Conservation (phyloP, 2,329 filamentous ascomycete species). For the Trichoderma aggressivum region DNA sequence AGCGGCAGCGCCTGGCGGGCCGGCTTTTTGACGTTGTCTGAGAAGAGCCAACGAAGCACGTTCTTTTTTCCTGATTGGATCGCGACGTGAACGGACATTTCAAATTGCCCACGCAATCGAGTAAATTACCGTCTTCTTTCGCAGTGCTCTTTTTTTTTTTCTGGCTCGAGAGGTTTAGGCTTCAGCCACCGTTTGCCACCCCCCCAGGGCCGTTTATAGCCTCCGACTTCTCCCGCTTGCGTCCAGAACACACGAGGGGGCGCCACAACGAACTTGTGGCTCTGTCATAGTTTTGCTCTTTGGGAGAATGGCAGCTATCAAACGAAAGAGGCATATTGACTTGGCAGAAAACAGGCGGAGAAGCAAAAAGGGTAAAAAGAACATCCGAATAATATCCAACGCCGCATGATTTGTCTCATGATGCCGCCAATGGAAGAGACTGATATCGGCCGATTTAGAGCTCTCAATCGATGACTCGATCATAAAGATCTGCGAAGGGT, state of each 20-base stretch:
- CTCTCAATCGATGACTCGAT: background rate
- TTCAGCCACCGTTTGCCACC: conserved; percentile 6
- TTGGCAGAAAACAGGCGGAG: background rate
- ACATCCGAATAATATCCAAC: background rate
- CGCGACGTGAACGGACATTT: background rate
- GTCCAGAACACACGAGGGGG: background rate
- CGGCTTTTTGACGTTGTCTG: background rate
- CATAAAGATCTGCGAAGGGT: background rate
- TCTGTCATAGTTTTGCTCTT: background rate
- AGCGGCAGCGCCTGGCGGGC: background rate
- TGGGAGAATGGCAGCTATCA: background rate
- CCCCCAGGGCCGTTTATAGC: background rate
- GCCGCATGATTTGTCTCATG: background rate
- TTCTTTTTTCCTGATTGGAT: background rate
- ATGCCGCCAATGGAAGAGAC: too few relatives aligned
- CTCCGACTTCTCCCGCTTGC: conserved; percentile 10
- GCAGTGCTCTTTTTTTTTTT: background rate
- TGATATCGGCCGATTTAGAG: background rate
- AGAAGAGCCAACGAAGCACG: background rate
- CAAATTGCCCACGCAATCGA: background rate
- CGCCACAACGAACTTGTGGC: background rate
- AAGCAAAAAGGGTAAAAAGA: background rate
- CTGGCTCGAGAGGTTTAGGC: background rate
- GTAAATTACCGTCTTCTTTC: background rate
- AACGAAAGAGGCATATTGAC: background rate